These are phyloP conservation scores for Kalanchoe fedtschenkoi DNA, from an alignment of 164 flowering plant species.

Conservation along the genomic window DNA sequence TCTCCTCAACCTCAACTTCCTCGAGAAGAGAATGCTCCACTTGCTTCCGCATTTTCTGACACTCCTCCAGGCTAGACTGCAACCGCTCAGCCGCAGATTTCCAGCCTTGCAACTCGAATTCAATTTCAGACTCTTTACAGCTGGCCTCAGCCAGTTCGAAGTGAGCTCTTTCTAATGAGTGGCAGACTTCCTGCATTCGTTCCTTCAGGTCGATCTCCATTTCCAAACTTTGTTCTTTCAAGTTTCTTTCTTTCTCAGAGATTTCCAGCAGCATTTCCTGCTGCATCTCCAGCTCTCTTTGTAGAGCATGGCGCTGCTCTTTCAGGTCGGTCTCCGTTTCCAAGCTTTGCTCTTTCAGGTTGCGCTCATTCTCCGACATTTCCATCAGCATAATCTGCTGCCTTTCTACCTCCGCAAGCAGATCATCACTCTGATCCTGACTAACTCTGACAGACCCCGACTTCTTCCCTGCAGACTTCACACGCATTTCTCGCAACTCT, in stretches of 20 bases:
- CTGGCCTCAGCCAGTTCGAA: constrained; percentile 23
- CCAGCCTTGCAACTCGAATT: constrained; percentile 42
- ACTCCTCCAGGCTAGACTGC: constrained; percentile 27
- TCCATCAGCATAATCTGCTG: constrained; percentile 22
- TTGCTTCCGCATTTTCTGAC: constrained; percentile 27
- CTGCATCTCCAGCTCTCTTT: constrained; percentile 26
- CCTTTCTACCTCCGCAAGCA: constrained; percentile 18
- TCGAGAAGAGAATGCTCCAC: constrained; percentile 56
- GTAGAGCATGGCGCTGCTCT: constrained; percentile 15
- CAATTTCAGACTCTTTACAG: constrained; percentile 30
- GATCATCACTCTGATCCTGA: constrained; percentile 13
- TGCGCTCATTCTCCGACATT: constrained; percentile 16
- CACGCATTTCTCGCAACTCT: constrained; percentile 22
- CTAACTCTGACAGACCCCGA: constrained; percentile 14
- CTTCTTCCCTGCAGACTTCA: constrained; percentile 14
- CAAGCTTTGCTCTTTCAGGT: constrained; percentile 15
- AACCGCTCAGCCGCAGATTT: constrained; percentile 34
- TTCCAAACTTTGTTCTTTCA: constrained; percentile 22
- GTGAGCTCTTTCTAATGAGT: constrained; percentile 27
- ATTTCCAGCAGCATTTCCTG: constrained; percentile 32
- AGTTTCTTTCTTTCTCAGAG: constrained; percentile 10
- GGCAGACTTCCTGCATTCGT: constrained; percentile 15
- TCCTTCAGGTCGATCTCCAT: constrained; percentile 19
- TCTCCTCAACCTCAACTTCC: constrained; percentile 32
- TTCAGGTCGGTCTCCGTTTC: not conserved